Evolutionary conservation across 1,284 basidiomycete genomes (phyloP).

Genomic region (Ceraceosorus bombacis): DNA sequence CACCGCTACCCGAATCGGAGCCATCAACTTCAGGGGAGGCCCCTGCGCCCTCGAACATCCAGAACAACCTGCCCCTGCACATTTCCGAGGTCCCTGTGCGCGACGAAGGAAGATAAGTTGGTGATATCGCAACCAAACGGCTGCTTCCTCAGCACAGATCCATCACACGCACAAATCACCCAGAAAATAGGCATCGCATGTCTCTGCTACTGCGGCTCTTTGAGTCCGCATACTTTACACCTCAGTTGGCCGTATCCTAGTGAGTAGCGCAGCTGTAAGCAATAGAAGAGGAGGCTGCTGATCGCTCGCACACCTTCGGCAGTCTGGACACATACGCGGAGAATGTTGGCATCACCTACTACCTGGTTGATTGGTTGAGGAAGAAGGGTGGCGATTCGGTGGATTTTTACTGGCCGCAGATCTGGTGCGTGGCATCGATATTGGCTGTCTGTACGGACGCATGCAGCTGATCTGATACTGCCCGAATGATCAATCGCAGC

Average conservation of each 20-base stretch:
- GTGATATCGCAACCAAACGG: not conserved
- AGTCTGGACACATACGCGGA: conserved; percentile 36
- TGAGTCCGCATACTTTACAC: conserved; percentile 46
- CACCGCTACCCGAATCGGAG: too few species aligned
- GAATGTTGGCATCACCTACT: conserved; percentile 47
- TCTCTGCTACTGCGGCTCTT: conserved; percentile 43
- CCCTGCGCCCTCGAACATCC: too few species aligned
- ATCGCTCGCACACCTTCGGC: not conserved
- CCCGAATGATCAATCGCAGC: conserved; percentile 2
- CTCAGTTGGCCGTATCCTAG: conserved; percentile 46
- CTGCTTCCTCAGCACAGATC: not conserved
- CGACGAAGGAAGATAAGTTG: too few species aligned
- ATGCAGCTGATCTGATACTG: not conserved
- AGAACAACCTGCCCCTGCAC: too few species aligned
- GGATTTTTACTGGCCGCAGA: conserved; percentile 48
- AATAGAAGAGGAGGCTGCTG: conserved; percentile 15
- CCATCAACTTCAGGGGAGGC: too few species aligned
- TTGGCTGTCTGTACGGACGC: not conserved
- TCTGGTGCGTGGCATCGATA: conserved; percentile 18
- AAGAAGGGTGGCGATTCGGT: conserved; percentile 34
- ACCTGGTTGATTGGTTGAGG: conserved; percentile 39
- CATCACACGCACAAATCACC: too few species aligned
- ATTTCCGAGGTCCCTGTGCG: too few species aligned
- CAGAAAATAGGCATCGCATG: conserved; percentile 29
- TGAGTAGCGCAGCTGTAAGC: conserved; percentile 6